phyloP scores from a whole-genome alignment of 176 grass and related monocot genomes.

The Phragmites australis region DNA sequence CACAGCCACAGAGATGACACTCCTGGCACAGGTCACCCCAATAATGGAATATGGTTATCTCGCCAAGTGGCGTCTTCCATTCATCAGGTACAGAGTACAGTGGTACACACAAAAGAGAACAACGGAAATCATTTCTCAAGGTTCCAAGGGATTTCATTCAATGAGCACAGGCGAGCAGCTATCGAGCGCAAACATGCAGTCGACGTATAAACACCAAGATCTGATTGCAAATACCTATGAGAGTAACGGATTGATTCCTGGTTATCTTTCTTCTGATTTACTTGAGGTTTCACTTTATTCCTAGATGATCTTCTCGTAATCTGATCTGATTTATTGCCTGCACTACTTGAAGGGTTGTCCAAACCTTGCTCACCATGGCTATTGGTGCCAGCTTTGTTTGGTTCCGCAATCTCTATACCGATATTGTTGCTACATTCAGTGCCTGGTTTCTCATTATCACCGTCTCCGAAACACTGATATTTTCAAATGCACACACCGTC shows the following conservation, averaged over 20 bases:
- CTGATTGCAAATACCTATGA: neutral
- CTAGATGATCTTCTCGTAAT: constrained; percentile 31
- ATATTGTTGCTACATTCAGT: no score
- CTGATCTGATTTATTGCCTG: neutral
- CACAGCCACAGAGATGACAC: neutral
- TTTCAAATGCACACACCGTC: no score
- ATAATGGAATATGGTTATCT: neutral
- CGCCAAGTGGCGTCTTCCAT: neutral
- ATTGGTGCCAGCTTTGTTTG: neutral
- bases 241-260: neutral
- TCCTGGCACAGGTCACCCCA: neutral
- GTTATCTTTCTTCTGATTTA: constrained; percentile 13
- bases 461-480: no score
- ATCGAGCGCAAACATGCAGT: neutral
- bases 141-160: neutral
- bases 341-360: neutral
- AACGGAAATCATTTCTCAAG: neutral
- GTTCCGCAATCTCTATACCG: neutral
- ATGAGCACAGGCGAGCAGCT: neutral
- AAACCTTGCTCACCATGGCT: constrained; percentile 1
- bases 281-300: constrained; percentile 39
- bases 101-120: neutral
- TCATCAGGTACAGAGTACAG: neutral
- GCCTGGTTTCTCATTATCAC: neutral
- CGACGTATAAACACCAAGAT: constrained; percentile 28